Base-by-base conservation (phyloP, 176 grass and related monocot genomes). In the Ensete glaucum region DNA sequence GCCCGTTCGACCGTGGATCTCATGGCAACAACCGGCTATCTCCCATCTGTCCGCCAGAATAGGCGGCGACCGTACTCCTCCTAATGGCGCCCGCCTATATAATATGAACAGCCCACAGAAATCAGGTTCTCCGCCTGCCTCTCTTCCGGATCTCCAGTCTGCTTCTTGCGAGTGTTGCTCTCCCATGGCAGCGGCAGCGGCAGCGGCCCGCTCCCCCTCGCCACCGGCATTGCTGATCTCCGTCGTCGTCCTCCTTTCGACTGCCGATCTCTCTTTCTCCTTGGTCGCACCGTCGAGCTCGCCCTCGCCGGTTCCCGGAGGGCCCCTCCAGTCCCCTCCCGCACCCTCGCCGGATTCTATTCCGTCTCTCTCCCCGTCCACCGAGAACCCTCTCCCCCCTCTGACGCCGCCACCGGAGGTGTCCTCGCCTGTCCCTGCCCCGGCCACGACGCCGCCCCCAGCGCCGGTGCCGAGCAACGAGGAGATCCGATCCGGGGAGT, bases 381-480 rank as follows among this genome's bases (percentile, higher is more conserved):
- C 55, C 3, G 2, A 15, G n/a, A 72, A 48, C 12, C 13, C 67
- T 34, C 8, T 19, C 17, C 6, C 29, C 16, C 29, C 74, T 26
- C 59, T 59, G 2, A 54, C 58, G 9, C 50, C 51, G 21, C 64
- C 56, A 3, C 9, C n/a, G 62, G n/a, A 64, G 21, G 48, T 58
- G 8, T 74, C 74, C 25, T 63, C 59, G 1, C 79, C 74, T 13
- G 54, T 68, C 26, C 76, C 80, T 3, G 8, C 26, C 1, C 16
- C 67, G 16, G 23, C 69, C 9, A 34, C 74, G 17, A 24, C 77
- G 14, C 73, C 59, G 54, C 1, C 83, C 15, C 89, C 89, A 0
- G 57, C 77, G 48, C 87, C 89, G 9, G 72, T 77, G 12, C 79
- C 88, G 0, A 20, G 71, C 7, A 68, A 75, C 10, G 58, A 52